Base-by-base conservation (phyloP, 2,329 filamentous ascomycete species). In the Botrytis tulipae region DNA sequence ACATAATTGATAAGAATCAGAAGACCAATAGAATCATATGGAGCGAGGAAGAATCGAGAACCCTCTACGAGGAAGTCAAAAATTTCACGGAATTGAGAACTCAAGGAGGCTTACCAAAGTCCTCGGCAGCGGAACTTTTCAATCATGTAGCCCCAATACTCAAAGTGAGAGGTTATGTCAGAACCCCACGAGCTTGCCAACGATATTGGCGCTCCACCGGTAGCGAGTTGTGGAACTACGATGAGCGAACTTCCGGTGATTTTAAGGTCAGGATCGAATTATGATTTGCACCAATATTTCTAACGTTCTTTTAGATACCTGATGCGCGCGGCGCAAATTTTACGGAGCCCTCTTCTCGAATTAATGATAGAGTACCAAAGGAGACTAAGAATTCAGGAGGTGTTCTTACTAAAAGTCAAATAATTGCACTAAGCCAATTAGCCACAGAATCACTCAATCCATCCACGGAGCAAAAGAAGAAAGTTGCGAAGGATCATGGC, bases 261-360 rank as follows among this genome's bases (percentile, higher is more conserved):
- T 16, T 16, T 1, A 54, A 16, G 12, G 48, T 54, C 25, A 54
- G 48, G 6, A 3, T n/a, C 12, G 0, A 6, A 51, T 14, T n/a
- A 16, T 7, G 25, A 14, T 5, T n/a, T 7, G 1, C 22, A 40
- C 2, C 22, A 37, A 22, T 2, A 2, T n/a, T 0, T 12, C 59
- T 61, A 25, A 61, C 25, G 3, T 4, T 40, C 3, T 6, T 7
- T 1, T 9, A 61, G 59, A 14, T 3, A 14, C 1, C 1, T n/a
- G 25, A 51, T n/a, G 10, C 12, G 0, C 48, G 10, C 48, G 4
- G 5, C 6, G 48, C 25, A 14, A n/a, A 48, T 4, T 12, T 4
- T 25, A 25, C 46, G 5, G 8, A 48, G 9, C 4, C 46, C 4
- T 25, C 22, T 12, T 48, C 46, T 25, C 3, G 4, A 1, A 48